These are phyloP conservation scores for Backusella parvicylindrica DNA, from an alignment of 192 early-diverging fungal genomes.

Conservation along the genomic window DNA sequence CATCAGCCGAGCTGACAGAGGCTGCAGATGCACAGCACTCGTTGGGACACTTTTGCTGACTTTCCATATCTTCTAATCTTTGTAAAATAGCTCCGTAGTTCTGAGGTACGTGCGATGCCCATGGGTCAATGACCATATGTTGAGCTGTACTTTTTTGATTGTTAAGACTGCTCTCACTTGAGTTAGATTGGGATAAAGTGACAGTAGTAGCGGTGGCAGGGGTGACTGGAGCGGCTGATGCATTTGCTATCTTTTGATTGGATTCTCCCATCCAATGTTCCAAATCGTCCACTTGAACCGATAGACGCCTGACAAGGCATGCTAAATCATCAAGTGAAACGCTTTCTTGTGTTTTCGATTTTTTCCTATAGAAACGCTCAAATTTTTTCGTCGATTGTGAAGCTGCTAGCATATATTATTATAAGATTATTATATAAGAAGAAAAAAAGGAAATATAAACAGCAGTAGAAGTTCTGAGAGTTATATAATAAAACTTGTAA, in stretches of 20 bases:
- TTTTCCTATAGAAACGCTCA: not conserved
- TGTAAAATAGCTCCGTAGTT: constrained; percentile 1
- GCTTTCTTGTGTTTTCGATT: not conserved
- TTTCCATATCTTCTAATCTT: not conserved
- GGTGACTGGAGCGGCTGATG: not conserved
- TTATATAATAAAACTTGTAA: not conserved
- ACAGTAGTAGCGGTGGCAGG: not conserved
- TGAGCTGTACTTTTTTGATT: not conserved
- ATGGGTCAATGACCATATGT: constrained; percentile 3
- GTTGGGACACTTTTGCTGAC: not conserved
- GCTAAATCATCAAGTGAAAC: constrained; percentile 7
- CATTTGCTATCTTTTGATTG: not conserved
- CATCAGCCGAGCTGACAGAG: constrained; percentile 2
- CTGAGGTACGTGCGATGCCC: not conserved
- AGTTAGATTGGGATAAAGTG: not conserved
- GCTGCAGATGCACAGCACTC: not conserved
- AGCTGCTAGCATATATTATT: not conserved
- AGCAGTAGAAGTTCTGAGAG: not conserved
- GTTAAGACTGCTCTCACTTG: not conserved
- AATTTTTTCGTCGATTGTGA: not conserved
- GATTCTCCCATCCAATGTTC: constrained; percentile 2
- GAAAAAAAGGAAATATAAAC: not conserved
- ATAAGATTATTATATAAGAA: not conserved
- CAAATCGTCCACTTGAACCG: constrained; percentile 6
- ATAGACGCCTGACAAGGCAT: not conserved